phyloP scores from a whole-genome alignment of 768 basidiomycete genomes.

The Russula brevipes region DNA sequence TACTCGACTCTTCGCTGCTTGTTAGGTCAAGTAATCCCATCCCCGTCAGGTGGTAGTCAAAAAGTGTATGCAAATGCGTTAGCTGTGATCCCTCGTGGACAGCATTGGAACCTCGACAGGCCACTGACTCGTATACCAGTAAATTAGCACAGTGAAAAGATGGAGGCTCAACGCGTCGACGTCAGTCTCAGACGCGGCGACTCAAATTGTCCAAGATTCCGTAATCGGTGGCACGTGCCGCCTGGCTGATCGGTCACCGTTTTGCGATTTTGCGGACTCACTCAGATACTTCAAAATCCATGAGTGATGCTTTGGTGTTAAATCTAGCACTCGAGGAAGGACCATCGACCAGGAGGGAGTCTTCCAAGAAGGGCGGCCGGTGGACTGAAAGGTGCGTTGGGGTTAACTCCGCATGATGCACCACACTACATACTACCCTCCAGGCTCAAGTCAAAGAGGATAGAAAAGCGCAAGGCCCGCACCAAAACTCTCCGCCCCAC shows the following conservation, averaged over 20 bases:
- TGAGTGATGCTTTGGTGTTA: slow-evolving; percentile 22
- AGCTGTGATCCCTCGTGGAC: no score
- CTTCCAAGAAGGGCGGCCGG: slow-evolving; percentile 19
- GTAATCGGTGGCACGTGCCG: background rate
- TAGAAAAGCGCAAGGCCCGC: slow-evolving; percentile 21
- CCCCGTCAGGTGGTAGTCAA: no score
- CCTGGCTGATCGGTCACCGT: no score
- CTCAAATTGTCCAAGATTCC: no score
- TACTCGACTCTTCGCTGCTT: no score
- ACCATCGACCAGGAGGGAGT: background rate
- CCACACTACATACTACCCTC: background rate
- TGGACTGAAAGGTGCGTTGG: slow-evolving; percentile 26
- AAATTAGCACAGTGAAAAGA: no score
- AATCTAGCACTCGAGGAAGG: slow-evolving; percentile 23
- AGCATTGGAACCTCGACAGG: no score
- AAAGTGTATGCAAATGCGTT: no score
- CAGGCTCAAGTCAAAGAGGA: slow-evolving; percentile 24
- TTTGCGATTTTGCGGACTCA: background rate
- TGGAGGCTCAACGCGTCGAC: no score
- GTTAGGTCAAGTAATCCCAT: no score
- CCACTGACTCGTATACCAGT: no score
- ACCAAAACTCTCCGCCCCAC: background rate
- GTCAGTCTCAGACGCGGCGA: no score
- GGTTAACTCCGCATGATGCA: background rate
- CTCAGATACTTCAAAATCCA: background rate